phyloP scores from a whole-genome alignment of 208 protist genomes.

The Leishmania tropica region DNA sequence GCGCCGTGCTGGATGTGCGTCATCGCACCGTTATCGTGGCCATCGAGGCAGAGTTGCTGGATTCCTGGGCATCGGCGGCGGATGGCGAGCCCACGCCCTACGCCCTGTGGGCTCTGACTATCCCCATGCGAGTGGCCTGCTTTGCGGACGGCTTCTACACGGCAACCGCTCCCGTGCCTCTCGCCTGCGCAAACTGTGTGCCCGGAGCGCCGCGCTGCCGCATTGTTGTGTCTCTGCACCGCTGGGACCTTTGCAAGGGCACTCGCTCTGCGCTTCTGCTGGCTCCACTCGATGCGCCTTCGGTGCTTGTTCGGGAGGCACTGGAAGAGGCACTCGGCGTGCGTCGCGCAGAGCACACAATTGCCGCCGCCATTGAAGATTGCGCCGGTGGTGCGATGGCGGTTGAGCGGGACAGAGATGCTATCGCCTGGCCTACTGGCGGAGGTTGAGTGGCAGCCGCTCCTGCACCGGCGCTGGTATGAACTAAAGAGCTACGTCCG shows the following conservation, averaged over 20 bases:
- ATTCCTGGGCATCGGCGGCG: not conserved
- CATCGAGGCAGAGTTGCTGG: constrained; percentile 16
- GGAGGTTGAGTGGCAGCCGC: constrained; percentile 47
- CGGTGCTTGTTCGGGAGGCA: not conserved
- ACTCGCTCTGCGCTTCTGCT: constrained; percentile 28
- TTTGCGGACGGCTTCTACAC: constrained; percentile 36
- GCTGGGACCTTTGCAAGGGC: constrained; percentile 39
- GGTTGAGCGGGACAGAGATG: constrained; percentile 16
- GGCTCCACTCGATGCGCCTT: not conserved
- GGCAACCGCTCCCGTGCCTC: constrained; percentile 19
- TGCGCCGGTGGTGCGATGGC: constrained; percentile 1
- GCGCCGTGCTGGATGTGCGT: constrained; percentile 16
- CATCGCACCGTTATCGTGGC: constrained; percentile 22
- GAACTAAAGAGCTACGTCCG: constrained; percentile 57
- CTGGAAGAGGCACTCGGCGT: constrained; percentile 5
- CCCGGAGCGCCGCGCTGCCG: not conserved
- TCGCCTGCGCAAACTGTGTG: constrained; percentile 9
- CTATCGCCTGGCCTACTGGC: constrained; percentile 4
- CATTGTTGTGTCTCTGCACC: constrained; percentile 12
- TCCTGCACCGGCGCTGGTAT: constrained; percentile 70
- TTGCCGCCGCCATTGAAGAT: not conserved
- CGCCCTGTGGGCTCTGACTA: constrained; percentile 32
- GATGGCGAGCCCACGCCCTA: not conserved
- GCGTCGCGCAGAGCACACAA: not conserved
- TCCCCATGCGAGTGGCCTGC: constrained; percentile 14